Percentiles rank a stretch among this genome's conserved stretches.
Evolutionary conservation across 176 grass and related monocot genomes (phyloP).

Genomic region (Oryza glumipatula): DNA sequence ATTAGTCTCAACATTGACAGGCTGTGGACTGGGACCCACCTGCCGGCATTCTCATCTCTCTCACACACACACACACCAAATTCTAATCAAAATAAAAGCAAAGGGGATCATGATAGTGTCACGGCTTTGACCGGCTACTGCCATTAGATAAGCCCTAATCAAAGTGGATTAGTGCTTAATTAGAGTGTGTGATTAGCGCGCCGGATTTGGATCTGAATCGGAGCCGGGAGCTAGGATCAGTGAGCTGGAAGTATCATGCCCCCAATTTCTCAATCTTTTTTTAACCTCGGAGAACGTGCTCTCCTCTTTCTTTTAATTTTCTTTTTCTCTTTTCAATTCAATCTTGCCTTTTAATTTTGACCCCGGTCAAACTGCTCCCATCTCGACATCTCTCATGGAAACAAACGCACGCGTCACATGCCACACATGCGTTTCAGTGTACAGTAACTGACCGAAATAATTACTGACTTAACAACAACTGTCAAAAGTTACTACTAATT

Average conservation of each 20-base stretch:
- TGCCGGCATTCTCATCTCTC: neutral
- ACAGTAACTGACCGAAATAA: neutral
- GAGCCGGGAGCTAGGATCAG: neutral
- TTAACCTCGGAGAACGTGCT: constrained; percentile 25
- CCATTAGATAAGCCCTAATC: neutral
- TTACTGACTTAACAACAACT: neutral
- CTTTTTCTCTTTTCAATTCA: neutral
- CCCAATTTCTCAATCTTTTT: neutral
- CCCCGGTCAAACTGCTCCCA: constrained; percentile 1
- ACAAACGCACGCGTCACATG: neutral
- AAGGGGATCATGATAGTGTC: constrained; percentile 1
- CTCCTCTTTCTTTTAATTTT: neutral
- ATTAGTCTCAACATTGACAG: neutral
- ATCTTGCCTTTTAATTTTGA: neutral
- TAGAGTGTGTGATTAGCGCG: neutral
- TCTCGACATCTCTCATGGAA: neutral
- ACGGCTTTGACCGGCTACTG: neutral
- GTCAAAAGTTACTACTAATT: neutral
- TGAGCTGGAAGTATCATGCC: constrained; percentile 37
- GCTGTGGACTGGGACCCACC: neutral
- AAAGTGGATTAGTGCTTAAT: neutral
- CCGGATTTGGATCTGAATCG: constrained; percentile 7
- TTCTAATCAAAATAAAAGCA: neutral
- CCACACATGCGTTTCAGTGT: neutral
- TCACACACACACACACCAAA: neutral